These are phyloP conservation scores for Graphilbum fragrans DNA, from an alignment of 2,329 filamentous ascomycete species.

Conservation along the genomic window DNA sequence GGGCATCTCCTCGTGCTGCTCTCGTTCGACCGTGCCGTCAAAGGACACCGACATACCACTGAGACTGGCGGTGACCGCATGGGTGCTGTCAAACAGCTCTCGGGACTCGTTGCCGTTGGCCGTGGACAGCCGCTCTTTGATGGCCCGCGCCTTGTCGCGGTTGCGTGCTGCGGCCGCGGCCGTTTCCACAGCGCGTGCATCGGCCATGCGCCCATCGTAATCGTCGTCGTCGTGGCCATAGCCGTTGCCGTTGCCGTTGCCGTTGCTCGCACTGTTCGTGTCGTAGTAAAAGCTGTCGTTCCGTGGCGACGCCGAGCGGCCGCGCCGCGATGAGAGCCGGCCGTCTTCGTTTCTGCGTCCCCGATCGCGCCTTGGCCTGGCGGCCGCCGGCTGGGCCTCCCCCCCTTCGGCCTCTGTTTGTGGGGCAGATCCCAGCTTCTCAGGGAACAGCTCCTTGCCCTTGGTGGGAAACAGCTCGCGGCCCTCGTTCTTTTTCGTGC, in stretches of 20 bases:
- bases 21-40: slow-evolving; percentile 5
- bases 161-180: slow-evolving; percentile 20
- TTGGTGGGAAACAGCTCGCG: slow-evolving; percentile 7
- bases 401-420: not conserved
- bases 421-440: not conserved
- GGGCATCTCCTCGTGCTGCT: not conserved
- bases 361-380: slow-evolving; percentile 11
- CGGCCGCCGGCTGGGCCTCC: slow-evolving; percentile 16
- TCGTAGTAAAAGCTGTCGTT: slow-evolving; percentile 12
- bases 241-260: slow-evolving; percentile 18
- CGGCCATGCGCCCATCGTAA: slow-evolving; percentile 14
- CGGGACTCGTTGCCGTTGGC: slow-evolving; percentile 17
- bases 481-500: slow-evolving; percentile 7
- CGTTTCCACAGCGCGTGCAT: slow-evolving; percentile 10
- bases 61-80: slow-evolving; percentile 11
- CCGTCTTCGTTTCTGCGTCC: slow-evolving; percentile 14
- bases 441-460: slow-evolving; percentile 5
- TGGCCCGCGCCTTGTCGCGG: slow-evolving; percentile 29
- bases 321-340: slow-evolving; percentile 18
- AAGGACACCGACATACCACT: slow-evolving; percentile 13
- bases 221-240: slow-evolving; percentile 12
- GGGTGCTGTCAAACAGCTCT: slow-evolving; percentile 37
- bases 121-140: slow-evolving; percentile 27
- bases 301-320: slow-evolving; percentile 40
- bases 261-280: slow-evolving; percentile 20